Conservation (phyloP, 495 filamentous ascomycete genomes). For the Staphylotrichum longicolle region DNA sequence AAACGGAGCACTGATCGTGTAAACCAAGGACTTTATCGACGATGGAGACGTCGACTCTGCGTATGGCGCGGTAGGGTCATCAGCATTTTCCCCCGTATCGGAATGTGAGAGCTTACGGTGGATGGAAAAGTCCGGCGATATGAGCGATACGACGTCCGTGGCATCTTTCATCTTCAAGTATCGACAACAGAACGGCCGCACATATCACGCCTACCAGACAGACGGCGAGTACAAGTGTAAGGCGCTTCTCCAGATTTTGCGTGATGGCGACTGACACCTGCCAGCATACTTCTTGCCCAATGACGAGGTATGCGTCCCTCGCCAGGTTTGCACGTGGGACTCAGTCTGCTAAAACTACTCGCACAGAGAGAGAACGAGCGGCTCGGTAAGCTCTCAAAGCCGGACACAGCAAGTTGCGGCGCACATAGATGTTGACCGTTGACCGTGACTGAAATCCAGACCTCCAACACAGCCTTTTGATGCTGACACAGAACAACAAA, state of each 20-base stretch:
- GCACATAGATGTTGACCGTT: not conserved
- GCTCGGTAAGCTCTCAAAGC: not conserved
- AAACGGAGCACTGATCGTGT: no score
- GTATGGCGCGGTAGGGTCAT: no score
- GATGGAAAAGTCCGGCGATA: not conserved
- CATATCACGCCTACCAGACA: constrained; percentile 17
- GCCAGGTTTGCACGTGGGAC: not conserved
- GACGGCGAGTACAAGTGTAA: constrained; percentile 6
- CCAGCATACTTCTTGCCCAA: constrained; percentile 14
- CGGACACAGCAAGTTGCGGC: no score
- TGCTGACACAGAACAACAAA: constrained; percentile 10
- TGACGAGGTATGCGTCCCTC: constrained; percentile 1
- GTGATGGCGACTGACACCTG: not conserved
- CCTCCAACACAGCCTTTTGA: constrained; percentile 21
- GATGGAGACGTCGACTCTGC: no score
- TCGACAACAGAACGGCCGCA: constrained; percentile 36
- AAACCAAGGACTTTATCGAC: no score
- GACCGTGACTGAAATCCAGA: not conserved
- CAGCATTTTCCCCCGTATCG: no score
- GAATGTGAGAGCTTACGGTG: no score
- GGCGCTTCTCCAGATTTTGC: no score
- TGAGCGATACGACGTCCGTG: constrained; percentile 8
- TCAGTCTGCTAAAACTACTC: no score
- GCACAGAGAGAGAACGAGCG: constrained; percentile 13
- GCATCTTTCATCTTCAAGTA: constrained; percentile 30